Evolutionary conservation across 371 early-diverging fungal genomes (phyloP).

Genomic region (Mortierella sp.): DNA sequence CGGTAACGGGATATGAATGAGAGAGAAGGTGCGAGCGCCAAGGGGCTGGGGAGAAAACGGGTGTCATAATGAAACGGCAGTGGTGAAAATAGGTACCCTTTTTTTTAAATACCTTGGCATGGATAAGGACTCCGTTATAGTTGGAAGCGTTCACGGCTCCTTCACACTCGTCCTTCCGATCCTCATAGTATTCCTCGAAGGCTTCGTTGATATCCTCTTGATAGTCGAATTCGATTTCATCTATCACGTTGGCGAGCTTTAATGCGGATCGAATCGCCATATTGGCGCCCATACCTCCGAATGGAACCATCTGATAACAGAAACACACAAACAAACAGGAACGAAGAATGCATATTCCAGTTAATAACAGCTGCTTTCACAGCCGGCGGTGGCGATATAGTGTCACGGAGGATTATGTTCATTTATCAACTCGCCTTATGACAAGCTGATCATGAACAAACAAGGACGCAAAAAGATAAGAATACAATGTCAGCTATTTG

Average conservation of each 20-base stretch:
- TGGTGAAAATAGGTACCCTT: too few relatives aligned
- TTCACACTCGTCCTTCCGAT: not conserved
- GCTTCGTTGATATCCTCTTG: constrained; percentile 12
- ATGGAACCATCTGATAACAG: constrained; percentile 12
- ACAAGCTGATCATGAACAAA: constrained; percentile 1
- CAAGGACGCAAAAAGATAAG: not conserved
- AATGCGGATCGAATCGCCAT: constrained; percentile 20
- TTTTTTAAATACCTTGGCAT: constrained; percentile 22
- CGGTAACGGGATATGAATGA: not conserved
- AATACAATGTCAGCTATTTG: too few relatives aligned
- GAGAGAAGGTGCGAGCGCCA: not conserved
- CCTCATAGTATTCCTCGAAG: constrained; percentile 8
- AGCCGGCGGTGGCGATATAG: too few relatives aligned
- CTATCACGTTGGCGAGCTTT: constrained; percentile 13
- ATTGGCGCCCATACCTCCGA: constrained; percentile 31
- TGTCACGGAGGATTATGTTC: too few relatives aligned
- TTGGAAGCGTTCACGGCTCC: constrained; percentile 5
- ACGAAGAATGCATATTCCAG: not conserved
- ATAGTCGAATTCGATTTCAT: constrained; percentile 6
- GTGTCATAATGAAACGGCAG: too few relatives aligned
- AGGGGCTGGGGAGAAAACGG: too few relatives aligned
- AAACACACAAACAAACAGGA: not conserved
- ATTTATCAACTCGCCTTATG: constrained; percentile 14
- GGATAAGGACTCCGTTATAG: constrained; percentile 4
- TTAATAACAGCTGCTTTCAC: too few relatives aligned